These are phyloP conservation scores for Pythium pyrilobum DNA, from an alignment of 352 stramenopile species.

Conservation along the genomic window DNA sequence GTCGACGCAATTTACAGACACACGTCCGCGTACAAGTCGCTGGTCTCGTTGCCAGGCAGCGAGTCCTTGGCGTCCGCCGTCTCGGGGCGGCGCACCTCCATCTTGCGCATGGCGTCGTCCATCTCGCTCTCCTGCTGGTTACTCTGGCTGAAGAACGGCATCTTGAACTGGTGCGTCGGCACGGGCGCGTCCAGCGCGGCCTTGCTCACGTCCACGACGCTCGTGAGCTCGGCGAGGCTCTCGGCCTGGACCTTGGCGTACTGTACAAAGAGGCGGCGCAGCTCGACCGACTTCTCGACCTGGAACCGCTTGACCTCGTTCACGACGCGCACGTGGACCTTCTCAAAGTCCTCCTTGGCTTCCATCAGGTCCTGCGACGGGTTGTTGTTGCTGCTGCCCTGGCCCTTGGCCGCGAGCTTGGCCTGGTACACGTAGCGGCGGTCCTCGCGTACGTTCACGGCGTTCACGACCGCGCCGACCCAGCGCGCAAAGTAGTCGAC, in stretches of 20 bases:
- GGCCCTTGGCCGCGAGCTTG: conserved; percentile 43
- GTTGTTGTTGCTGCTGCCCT: conserved; percentile 23
- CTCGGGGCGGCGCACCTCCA: conserved; percentile 8
- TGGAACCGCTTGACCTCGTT: conserved; percentile 69
- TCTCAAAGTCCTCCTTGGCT: conserved; percentile 72
- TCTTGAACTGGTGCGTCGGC: conserved; percentile 28
- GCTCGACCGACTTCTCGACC: conserved; percentile 61
- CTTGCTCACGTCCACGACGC: conserved; percentile 38
- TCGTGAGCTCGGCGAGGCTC: conserved; percentile 45
- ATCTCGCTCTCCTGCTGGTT: conserved; percentile 17
- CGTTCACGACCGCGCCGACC: conserved; percentile 65
- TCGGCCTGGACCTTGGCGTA: conserved; percentile 56
- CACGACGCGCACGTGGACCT: conserved; percentile 72
- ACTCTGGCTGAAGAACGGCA: conserved; percentile 24
- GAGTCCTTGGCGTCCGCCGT: neutral
- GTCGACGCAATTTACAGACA: conserved; percentile 29
- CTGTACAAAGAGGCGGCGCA: conserved; percentile 67
- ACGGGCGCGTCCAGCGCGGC: conserved; percentile 39
- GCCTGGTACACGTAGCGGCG: conserved; percentile 74
- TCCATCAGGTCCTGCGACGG: conserved; percentile 46
- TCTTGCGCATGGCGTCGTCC: conserved; percentile 22
- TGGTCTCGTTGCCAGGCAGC: conserved; percentile 8
- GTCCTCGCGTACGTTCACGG: conserved; percentile 72
- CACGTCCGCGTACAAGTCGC: conserved; percentile 46
- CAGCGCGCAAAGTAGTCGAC: conserved; percentile 73